phyloP scores from a whole-genome alignment of 2,329 filamentous ascomycete genomes.

The Podosphaera fusca region DNA sequence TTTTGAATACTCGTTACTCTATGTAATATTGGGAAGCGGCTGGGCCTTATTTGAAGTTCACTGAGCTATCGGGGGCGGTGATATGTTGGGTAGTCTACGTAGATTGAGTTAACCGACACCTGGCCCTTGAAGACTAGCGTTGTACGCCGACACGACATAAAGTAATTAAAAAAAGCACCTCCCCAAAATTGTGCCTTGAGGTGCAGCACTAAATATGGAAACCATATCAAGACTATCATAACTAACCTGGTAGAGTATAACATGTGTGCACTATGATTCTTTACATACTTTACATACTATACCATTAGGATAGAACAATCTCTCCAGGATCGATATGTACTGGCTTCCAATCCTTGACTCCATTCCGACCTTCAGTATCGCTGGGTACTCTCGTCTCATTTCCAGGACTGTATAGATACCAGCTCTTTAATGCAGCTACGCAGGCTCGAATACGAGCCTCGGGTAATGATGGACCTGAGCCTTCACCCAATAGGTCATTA shows the following conservation, averaged over 20 bases:
- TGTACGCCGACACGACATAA: neutral
- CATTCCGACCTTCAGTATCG: constrained; percentile 17
- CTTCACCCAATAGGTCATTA: constrained; percentile 77
- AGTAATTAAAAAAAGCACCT: neutral
- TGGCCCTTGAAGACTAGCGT: neutral
- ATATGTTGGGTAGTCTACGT: neutral
- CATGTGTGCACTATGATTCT: no score
- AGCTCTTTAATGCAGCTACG: constrained; percentile 69
- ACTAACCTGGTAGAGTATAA: no score
- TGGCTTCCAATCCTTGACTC: constrained; percentile 23
- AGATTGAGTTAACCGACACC: neutral
- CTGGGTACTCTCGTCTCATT: constrained; percentile 22
- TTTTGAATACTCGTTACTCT: neutral
- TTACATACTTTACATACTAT: neutral
- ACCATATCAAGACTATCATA: no score
- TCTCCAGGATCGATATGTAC: constrained; percentile 33
- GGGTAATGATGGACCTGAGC: constrained; percentile 53
- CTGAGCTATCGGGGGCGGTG: neutral
- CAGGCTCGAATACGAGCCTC: constrained; percentile 59
- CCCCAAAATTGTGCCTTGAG: neutral
- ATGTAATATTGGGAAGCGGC: neutral
- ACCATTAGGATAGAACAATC: constrained; percentile 15
- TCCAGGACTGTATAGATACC: constrained; percentile 80
- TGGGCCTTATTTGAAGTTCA: neutral
- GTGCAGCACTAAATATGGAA: neutral